phyloP scores from a whole-genome alignment of 352 stramenopile genomes.

The Paralagenidium karlingii region DNA sequence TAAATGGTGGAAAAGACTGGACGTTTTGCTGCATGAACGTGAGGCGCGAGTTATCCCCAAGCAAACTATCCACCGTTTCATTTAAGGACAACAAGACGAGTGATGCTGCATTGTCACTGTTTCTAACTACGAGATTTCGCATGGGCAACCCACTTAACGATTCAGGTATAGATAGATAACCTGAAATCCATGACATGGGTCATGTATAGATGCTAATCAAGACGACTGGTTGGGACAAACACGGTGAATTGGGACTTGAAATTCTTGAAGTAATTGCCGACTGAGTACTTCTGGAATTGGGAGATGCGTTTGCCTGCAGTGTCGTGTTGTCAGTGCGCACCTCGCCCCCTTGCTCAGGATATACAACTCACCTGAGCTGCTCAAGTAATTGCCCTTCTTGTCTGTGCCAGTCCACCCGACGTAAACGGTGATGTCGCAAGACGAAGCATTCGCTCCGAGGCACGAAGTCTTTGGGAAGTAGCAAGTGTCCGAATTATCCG shows the following conservation, averaged over 20 bases:
- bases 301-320: constrained; percentile 65
- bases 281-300: constrained; percentile 60
- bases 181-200: neutral
- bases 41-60: too few species aligned
- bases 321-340: neutral
- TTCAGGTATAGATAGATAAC: too few species aligned
- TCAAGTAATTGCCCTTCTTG: constrained; percentile 63
- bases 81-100: too few species aligned
- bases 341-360: neutral
- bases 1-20: constrained; percentile 58
- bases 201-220: neutral
- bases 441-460: constrained; percentile 18
- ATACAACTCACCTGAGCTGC: constrained; percentile 23
- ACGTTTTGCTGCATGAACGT: constrained; percentile 29
- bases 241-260: neutral
- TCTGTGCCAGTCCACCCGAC: constrained; percentile 73
- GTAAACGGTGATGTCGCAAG: constrained; percentile 63
- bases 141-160: too few species aligned
- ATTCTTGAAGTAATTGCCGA: neutral
- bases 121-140: too few species aligned
- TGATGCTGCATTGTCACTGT: too few species aligned
- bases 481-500: constrained; percentile 48
- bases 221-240: neutral
- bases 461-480: constrained; percentile 27
- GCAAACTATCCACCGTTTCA: too few species aligned